Base-by-base conservation (phyloP, 805 yeast species). In the Wickerhamiella lipophila region DNA sequence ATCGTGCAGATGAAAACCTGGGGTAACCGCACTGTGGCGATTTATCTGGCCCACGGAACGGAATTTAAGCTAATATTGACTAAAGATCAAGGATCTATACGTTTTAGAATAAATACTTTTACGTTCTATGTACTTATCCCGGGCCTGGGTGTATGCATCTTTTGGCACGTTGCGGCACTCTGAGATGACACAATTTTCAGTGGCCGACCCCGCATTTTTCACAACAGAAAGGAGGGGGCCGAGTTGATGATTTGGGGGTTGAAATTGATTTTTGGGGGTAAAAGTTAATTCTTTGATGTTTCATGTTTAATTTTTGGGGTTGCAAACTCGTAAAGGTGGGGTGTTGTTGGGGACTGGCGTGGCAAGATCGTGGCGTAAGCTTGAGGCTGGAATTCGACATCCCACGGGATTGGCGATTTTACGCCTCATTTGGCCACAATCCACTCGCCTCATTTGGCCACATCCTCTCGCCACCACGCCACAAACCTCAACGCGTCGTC, bases 1-100 rank as follows among this genome's bases (percentile, higher is more conserved):
- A 42, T 29, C 15, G 46, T 36, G 29, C 35, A 42, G 29, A 36
- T 13, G 30, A 32, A 42, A 42, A 42, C 18, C 46, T 21, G 46
- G 46, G 46, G 46, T 42, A 42, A 26, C 23, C 3, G n/a, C 26
- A 38, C 16, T 6, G 19, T 3, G 19, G 38, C 38, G 38, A 15
- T 4, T 4, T 5, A 16, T 3, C 38, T n/a, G 19, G 38, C 38
- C 19, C 19, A 11, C 6, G 38, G 32, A 13, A 7, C n/a, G n/a
- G 5, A 29, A 9, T 11, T 29, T 6, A 7, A 3, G 4, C 3
- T 9, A 11, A 13, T 29, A 3, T 13, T 29, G 32, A 7, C 6
- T 25, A 7, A 6, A 25, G 9, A 25, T 25, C 9, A 25, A 7
- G 6, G 27, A 19, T 19, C 26, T 9, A 18, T 19, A 21, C 6